Conservation (phyloP, 371 early-diverging fungal species). For the Dipsacomyces acuminosporus region DNA sequence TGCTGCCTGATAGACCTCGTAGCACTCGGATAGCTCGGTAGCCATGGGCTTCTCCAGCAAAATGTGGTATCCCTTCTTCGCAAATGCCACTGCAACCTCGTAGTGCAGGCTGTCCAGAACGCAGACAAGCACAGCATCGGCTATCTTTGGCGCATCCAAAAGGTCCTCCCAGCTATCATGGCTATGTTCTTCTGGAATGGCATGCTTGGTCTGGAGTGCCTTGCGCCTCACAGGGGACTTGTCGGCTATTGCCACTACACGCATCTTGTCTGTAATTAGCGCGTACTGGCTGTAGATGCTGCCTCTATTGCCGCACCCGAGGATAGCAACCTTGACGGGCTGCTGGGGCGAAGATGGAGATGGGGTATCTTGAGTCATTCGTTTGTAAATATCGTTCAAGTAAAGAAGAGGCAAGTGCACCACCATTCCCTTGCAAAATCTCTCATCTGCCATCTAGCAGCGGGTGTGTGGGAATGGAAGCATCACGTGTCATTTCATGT, state of each 20-base stretch:
- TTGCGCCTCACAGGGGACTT: neutral
- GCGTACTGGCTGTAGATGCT: conserved; percentile 15
- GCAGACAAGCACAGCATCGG: conserved; percentile 23
- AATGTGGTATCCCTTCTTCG: conserved; percentile 51
- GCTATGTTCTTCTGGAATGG: conserved; percentile 1
- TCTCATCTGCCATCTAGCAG: too few relatives aligned
- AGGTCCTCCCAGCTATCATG: conserved; percentile 8
- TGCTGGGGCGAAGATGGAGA: too few relatives aligned
- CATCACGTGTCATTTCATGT: too few relatives aligned
- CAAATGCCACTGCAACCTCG: conserved; percentile 34
- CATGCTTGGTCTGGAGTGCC: neutral
- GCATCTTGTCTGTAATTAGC: conserved; percentile 5
- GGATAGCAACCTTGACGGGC: conserved; percentile 15
- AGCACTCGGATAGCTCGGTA: conserved; percentile 46
- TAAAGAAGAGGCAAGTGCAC: too few relatives aligned
- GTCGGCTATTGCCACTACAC: conserved; percentile 13
- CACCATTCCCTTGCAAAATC: too few relatives aligned
- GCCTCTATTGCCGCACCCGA: conserved; percentile 12
- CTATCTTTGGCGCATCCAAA: conserved; percentile 20
- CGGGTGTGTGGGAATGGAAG: too few relatives aligned
- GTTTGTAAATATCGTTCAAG: too few relatives aligned
- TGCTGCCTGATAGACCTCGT: conserved; percentile 47
- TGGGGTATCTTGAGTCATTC: neutral
- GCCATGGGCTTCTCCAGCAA: conserved; percentile 60
- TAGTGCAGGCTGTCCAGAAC: conserved; percentile 9